These are phyloP conservation scores for Diaporthe citriasiana DNA, from an alignment of 2,329 filamentous ascomycete species.

Conservation along the genomic window DNA sequence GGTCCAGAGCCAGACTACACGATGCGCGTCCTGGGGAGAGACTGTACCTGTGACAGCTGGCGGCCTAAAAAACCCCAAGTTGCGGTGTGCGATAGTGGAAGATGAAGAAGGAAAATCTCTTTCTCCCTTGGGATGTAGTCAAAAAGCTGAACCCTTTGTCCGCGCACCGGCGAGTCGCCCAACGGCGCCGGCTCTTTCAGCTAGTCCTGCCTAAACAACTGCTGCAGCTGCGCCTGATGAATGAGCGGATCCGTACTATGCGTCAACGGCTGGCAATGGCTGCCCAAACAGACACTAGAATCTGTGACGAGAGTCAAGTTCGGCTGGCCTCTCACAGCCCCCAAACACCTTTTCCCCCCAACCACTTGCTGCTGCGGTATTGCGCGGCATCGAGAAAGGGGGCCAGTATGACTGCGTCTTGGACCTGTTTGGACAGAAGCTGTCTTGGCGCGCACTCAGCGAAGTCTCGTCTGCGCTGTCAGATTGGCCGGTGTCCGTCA, in stretches of 20 bases:
- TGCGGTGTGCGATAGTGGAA: conserved; percentile 19
- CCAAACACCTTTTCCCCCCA: conserved; percentile 18
- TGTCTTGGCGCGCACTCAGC: conserved; percentile 23
- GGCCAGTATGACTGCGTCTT: conserved; percentile 17
- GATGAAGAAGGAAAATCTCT: neutral
- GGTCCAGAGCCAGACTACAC: neutral
- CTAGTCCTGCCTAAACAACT: conserved; percentile 14
- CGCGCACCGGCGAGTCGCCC: conserved; percentile 2
- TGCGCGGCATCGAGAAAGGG: conserved; percentile 17
- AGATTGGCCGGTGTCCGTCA: conserved; percentile 23
- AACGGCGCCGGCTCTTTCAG: conserved; percentile 23
- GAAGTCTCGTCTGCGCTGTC: conserved; percentile 21
- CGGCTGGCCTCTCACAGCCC: conserved; percentile 28
- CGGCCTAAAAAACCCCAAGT: conserved; percentile 16
- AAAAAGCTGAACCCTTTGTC: neutral
- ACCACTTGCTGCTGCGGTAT: conserved; percentile 8
- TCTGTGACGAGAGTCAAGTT: conserved; percentile 2
- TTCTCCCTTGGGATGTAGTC: neutral
- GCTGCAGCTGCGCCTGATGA: conserved; percentile 5
- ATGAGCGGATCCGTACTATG: neutral
- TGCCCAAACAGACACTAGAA: conserved; percentile 25
- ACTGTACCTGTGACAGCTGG: conserved; percentile 16
- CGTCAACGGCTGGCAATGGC: conserved; percentile 7
- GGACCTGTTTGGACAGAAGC: conserved; percentile 26
- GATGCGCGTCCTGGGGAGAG: neutral